Evolutionary conservation across 805 yeast genomes (phyloP), one percentile per base, ranked within the genome.

Genomic region (Candida loeiensis): DNA sequence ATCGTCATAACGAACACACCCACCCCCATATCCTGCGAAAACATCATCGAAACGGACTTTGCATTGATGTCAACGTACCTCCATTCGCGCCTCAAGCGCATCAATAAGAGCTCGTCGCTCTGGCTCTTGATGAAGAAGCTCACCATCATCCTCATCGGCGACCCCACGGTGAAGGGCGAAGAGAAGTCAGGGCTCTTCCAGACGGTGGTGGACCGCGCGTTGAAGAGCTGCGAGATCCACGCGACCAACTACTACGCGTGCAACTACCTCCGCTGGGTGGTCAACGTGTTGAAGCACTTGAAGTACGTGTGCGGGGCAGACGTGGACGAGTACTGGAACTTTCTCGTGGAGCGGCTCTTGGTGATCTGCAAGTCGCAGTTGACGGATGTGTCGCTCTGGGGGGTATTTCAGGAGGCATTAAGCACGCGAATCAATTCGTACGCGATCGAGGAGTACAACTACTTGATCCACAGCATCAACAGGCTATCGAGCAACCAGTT

Each of bases 161-260:
- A 36, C 14, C 34, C 3, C 40, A 30, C 57, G 3, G 15, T 38
- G 18, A 17, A 29, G 32, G 20, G 33, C 5, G 19, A 35, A 20
- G 21, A 13, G 7, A 5, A n/a, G 5, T 11, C 18, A 8, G 33
- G 26, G 8, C 5, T 16, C 12, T 24, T 45, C 6, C 9, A 25
- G 18, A 13, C 19, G 9, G 27, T 52, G 4, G 22, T 58, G 4
- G 37, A 35, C 15, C 37, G 63, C 21, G 37, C 55, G 8, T 41
- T 66, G 16, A 52, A 43, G 29, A 59, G 71, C 21, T 58, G 63
- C 48, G 47, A 54, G 18, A 33, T 58, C 16, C 74, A 69, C 48
- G 59, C 50, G 43, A 66, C 70, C 27, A 69, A 68, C 45, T 69
- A 69, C 45, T 60, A 67, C 37, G 72, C 67, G 1, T 53, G 58